These are phyloP conservation scores for Debaryomyces prosopidis DNA, from an alignment of 805 yeast genomes.

Conservation along the genomic window DNA sequence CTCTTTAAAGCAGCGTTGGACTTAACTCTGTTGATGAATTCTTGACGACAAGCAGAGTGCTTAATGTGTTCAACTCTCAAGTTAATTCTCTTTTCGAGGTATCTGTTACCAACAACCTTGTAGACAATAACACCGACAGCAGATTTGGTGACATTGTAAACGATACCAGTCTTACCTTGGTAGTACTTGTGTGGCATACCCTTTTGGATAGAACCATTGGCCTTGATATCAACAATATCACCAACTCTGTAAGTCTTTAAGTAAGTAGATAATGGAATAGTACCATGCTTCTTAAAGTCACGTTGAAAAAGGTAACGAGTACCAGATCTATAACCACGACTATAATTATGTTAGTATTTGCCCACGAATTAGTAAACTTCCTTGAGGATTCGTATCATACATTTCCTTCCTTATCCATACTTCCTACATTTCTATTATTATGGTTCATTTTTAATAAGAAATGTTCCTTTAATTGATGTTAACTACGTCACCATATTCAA, in stretches of 20 bases:
- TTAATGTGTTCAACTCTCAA: slow-evolving; percentile 98
- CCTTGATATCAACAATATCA: slow-evolving; percentile 99
- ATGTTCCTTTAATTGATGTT: no score
- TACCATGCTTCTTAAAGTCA: slow-evolving; percentile 98
- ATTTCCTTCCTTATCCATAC: no score
- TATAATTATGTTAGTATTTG: slow-evolving; percentile 8
- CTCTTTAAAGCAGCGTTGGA: slow-evolving; percentile 88
- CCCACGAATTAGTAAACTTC: no score
- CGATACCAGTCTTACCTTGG: slow-evolving; percentile 99
- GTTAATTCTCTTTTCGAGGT: slow-evolving; percentile 98
- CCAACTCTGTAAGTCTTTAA: slow-evolving; percentile 98
- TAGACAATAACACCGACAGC: slow-evolving; percentile 97
- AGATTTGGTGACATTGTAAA: slow-evolving; percentile 98
- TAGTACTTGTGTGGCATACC: slow-evolving; percentile 99
- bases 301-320: slow-evolving; percentile 99
- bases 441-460: no score
- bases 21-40: slow-evolving; percentile 98
- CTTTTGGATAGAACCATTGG: slow-evolving; percentile 98
- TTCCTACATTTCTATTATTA: no score
- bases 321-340: slow-evolving; percentile 99
- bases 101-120: slow-evolving; percentile 99
- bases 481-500: no score
- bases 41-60: slow-evolving; percentile 99
- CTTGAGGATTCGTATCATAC: no score
- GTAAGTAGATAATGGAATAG: slow-evolving; percentile 93